Conservation (phyloP, 2,329 filamentous ascomycete genomes). For the Catunica adiposa region DNA sequence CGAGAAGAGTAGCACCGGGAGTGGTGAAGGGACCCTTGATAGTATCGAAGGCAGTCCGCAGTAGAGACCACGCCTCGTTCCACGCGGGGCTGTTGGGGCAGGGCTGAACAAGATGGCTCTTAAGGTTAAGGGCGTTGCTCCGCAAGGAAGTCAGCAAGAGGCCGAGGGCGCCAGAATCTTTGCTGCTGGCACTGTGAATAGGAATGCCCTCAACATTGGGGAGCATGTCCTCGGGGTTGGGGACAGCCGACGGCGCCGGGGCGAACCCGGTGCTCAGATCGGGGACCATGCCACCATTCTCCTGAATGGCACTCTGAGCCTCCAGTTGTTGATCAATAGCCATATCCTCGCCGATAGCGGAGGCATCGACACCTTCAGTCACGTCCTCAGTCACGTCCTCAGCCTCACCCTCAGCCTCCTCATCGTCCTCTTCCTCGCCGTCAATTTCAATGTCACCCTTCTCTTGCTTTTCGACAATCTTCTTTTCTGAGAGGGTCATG, state of each 20-base stretch:
- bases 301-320: conserved; percentile 11
- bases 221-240: conserved; percentile 12
- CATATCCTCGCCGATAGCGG: conserved; percentile 9
- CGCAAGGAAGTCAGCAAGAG: conserved; percentile 19
- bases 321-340: conserved; percentile 11
- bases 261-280: conserved; percentile 16
- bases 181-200: not conserved
- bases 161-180: conserved; percentile 16
- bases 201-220: conserved; percentile 2
- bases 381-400: conserved; percentile 6
- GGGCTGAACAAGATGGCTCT: conserved; percentile 17
- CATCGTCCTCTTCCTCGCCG: conserved; percentile 1
- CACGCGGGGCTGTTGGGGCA: conserved; percentile 15
- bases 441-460: conserved; percentile 5
- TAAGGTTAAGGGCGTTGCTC: conserved; percentile 18
- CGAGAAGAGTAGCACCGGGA: conserved; percentile 19
- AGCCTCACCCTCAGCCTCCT: conserved; percentile 1
- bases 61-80: conserved; percentile 7
- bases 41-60: conserved; percentile 17
- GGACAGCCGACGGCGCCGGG: conserved; percentile 15
- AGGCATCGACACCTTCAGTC: conserved; percentile 1
- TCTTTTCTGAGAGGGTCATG: conserved; percentile 13
- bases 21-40: conserved; percentile 20
- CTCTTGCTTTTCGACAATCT: conserved; percentile 4
- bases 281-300: conserved; percentile 15